These are phyloP conservation scores for Eutrema salsugineum DNA, from an alignment of 441 rosid genomes.

Conservation along the genomic window DNA sequence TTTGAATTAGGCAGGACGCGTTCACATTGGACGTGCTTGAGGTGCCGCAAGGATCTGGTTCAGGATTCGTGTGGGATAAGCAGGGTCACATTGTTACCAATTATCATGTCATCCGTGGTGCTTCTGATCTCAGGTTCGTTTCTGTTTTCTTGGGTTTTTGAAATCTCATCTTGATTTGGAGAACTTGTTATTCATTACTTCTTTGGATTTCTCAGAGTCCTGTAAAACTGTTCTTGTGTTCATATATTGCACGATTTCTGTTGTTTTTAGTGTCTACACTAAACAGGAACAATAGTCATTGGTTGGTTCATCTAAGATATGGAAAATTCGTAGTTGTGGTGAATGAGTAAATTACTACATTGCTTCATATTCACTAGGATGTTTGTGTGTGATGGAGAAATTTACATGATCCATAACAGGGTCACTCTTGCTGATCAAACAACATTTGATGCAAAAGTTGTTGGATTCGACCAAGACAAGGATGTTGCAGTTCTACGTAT, in stretches of 20 bases:
- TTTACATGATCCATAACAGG: constrained; percentile 39
- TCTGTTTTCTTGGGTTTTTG: not conserved
- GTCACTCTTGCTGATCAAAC: constrained; percentile 90
- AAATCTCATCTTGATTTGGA: not conserved
- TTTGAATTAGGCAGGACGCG: constrained; percentile 75
- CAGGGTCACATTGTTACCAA: constrained; percentile 89
- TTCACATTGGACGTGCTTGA: constrained; percentile 92
- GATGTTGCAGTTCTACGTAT: constrained; percentile 88
- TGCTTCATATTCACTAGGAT: not conserved
- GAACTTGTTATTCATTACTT: not conserved
- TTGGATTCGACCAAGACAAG: constrained; percentile 97
- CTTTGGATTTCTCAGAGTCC: not conserved
- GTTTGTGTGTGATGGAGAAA: constrained; percentile 16
- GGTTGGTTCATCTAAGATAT: not conserved
- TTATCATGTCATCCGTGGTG: constrained; percentile 95
- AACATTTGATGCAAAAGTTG: constrained; percentile 77
- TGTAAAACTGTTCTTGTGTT: not conserved
- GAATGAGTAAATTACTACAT: not conserved
- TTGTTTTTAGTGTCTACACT: not conserved
- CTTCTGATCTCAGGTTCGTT: constrained; percentile 82
- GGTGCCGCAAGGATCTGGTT: constrained; percentile 98
- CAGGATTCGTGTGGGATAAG: constrained; percentile 95
- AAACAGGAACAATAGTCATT: not conserved
- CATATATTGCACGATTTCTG: not conserved
- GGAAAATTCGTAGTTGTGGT: not conserved